Conservation (phyloP, 148 eudicot species). For the Amaranthus hypochondriacus region DNA sequence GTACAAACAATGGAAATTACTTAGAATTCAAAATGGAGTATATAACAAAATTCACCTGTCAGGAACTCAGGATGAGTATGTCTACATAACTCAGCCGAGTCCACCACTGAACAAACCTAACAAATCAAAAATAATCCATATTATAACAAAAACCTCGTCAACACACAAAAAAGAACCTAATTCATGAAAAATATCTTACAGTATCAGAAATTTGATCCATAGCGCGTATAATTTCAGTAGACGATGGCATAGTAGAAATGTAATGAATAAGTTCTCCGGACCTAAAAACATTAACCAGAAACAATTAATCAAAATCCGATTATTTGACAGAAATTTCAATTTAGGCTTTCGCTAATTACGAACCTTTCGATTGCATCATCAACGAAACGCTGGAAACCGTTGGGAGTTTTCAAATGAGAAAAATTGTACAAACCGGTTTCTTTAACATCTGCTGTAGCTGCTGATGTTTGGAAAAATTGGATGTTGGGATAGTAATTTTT, state of each 20-base stretch:
- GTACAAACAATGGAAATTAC: not conserved
- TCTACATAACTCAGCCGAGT: slow-evolving; percentile 84
- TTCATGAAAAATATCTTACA: slow-evolving; percentile 28
- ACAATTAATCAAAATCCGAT: no score
- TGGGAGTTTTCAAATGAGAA: slow-evolving; percentile 60
- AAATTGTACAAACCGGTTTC: slow-evolving; percentile 80
- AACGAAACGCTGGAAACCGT: slow-evolving; percentile 76
- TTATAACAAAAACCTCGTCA: not conserved
- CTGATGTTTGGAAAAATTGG: slow-evolving; percentile 34
- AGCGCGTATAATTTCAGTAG: slow-evolving; percentile 58
- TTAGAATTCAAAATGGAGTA: no score
- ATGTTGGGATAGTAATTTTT: slow-evolving; percentile 9
- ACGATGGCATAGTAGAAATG: slow-evolving; percentile 66
- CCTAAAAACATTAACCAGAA: slow-evolving; percentile 42
- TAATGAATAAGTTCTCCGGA: slow-evolving; percentile 72
- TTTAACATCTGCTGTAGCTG: slow-evolving; percentile 32
- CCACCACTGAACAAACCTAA: slow-evolving; percentile 89
- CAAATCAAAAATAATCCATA: not conserved
- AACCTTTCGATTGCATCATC: slow-evolving; percentile 86
- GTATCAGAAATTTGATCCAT: slow-evolving; percentile 94
- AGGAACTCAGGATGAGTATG: no score
- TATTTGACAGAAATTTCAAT: not conserved
- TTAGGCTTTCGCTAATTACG: not conserved
- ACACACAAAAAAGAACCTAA: not conserved
- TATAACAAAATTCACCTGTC: slow-evolving; percentile 42